These are phyloP conservation scores for Wakefieldia striispora DNA, from an alignment of 768 basidiomycete species.

Conservation along the genomic window DNA sequence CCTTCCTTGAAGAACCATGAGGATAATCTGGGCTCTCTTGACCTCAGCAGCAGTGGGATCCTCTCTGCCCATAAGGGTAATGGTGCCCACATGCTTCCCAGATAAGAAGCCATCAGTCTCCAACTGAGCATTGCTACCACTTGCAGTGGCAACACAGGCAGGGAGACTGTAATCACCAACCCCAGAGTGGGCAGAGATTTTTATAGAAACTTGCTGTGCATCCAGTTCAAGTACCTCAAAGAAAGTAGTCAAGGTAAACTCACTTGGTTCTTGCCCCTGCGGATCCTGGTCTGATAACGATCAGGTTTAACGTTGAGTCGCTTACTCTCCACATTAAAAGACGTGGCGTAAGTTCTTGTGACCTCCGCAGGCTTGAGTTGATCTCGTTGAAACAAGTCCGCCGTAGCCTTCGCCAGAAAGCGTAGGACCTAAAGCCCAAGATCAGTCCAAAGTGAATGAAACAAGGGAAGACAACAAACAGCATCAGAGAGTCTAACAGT, in stretches of 20 bases:
- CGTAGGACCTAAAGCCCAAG: constrained; percentile 17
- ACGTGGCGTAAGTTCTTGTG: constrained; percentile 19
- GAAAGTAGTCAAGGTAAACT: constrained; percentile 1
- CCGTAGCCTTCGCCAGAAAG: constrained; percentile 27
- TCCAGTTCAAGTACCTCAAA: neutral
- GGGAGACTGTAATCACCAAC: constrained; percentile 24
- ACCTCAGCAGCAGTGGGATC: constrained; percentile 59
- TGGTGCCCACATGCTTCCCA: constrained; percentile 31
- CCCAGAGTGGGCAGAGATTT: constrained; percentile 18
- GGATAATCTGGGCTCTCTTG: constrained; percentile 32
- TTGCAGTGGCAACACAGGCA: constrained; percentile 17
- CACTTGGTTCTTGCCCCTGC: constrained; percentile 38
- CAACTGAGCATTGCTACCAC: constrained; percentile 21
- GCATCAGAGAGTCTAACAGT: constrained; percentile 24
- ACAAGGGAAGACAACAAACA: constrained; percentile 8
- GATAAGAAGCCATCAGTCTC: constrained; percentile 22
- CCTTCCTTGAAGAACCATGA: constrained; percentile 36
- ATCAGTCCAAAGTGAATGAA: neutral
- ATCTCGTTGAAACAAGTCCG: constrained; percentile 25
- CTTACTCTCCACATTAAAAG: constrained; percentile 11
- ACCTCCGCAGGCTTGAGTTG: constrained; percentile 26
- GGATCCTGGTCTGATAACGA: constrained; percentile 32
- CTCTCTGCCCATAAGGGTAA: constrained; percentile 54
- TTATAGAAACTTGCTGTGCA: constrained; percentile 18
- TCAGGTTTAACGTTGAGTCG: constrained; percentile 18